A percentile compares a stretch with the other conserved stretches of the same genome.
These are phyloP conservation scores for Musa beccarii DNA, from an alignment of 176 grass and related monocot species.

Conservation along the genomic window DNA sequence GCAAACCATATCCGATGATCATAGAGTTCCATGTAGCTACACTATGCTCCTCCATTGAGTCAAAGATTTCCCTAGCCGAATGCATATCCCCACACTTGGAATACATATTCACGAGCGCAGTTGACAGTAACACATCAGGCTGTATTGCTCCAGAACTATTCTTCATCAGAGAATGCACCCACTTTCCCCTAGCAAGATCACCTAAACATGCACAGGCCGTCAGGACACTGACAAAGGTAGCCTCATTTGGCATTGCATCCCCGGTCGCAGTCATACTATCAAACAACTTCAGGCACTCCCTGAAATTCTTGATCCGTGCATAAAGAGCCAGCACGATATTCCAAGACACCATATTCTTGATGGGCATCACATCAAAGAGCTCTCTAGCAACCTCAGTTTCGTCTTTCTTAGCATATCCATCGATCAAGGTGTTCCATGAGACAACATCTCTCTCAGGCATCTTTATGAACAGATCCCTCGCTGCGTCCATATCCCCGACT, in stretches of 20 bases:
- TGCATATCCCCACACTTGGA: constrained; percentile 55
- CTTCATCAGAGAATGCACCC: constrained; percentile 34
- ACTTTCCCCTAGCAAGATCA: constrained; percentile 39
- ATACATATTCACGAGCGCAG: constrained; percentile 50
- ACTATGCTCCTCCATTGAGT: constrained; percentile 38
- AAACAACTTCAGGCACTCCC: constrained; percentile 43
- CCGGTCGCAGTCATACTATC: constrained; percentile 32
- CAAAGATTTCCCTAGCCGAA: constrained; percentile 30
- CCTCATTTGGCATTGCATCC: constrained; percentile 25
- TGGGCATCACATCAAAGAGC: constrained; percentile 42
- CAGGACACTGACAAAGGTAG: constrained; percentile 49
- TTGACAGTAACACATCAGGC: constrained; percentile 44
- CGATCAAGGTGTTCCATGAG: constrained; percentile 55
- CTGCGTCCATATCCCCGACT: constrained; percentile 28
- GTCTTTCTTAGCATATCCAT: constrained; percentile 30
- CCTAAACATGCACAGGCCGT: constrained; percentile 45
- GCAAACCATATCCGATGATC: constrained; percentile 57
- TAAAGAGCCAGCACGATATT: constrained; percentile 46
- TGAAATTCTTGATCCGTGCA: constrained; percentile 40
- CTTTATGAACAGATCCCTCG: constrained; percentile 28
- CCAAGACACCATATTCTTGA: constrained; percentile 37
- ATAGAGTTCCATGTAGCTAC: constrained; percentile 62
- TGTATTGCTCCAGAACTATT: constrained; percentile 24
- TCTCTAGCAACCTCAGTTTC: not conserved
- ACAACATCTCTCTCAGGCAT: constrained; percentile 46